A percentile compares a stretch with the other conserved stretches of the same genome.
Conservation (phyloP, 2,329 filamentous ascomycete genomes). For the Cadophora sp. region DNA sequence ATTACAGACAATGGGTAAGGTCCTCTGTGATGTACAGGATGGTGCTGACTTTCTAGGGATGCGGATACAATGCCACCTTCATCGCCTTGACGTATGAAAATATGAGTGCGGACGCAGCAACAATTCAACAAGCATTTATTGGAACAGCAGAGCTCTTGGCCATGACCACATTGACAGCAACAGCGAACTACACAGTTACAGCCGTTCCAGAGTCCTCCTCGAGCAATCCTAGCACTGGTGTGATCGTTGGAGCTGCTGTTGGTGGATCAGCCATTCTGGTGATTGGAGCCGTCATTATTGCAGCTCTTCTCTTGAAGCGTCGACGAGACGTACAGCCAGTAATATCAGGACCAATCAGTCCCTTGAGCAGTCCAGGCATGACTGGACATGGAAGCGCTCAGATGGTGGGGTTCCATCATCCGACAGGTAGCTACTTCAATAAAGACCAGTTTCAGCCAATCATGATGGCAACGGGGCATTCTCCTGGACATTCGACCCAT, state of each 20-base stretch:
- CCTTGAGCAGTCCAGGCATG: slow-evolving; percentile 2
- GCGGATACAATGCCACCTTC: slow-evolving; percentile 20
- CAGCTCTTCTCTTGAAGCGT: slow-evolving; percentile 1
- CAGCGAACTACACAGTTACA: neutral
- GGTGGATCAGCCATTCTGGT: slow-evolving; percentile 13
- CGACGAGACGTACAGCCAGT: neutral
- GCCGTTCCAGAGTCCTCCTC: slow-evolving; percentile 3
- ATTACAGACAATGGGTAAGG: slow-evolving; percentile 25
- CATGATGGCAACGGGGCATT: neutral
- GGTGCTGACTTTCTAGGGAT: slow-evolving; percentile 19
- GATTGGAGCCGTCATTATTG: slow-evolving; percentile 8
- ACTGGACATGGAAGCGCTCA: neutral
- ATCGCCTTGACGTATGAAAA: slow-evolving; percentile 19
- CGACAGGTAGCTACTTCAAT: slow-evolving; percentile 7
- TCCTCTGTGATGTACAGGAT: neutral
- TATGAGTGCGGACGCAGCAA: slow-evolving; percentile 16
- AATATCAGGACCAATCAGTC: slow-evolving; percentile 14
- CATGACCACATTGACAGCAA: slow-evolving; percentile 18
- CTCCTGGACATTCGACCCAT: slow-evolving; percentile 1
- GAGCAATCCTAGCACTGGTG: neutral
- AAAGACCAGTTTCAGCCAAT: slow-evolving; percentile 14
- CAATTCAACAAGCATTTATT: slow-evolving; percentile 21
- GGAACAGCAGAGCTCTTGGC: slow-evolving; percentile 22
- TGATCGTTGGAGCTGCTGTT: slow-evolving; percentile 18
- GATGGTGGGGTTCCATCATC: slow-evolving; percentile 12